A percentile compares a stretch with the other conserved stretches of the same genome.
These are phyloP conservation scores for Lactarius vividus DNA, from an alignment of 768 basidiomycete genomes.

Conservation along the genomic window DNA sequence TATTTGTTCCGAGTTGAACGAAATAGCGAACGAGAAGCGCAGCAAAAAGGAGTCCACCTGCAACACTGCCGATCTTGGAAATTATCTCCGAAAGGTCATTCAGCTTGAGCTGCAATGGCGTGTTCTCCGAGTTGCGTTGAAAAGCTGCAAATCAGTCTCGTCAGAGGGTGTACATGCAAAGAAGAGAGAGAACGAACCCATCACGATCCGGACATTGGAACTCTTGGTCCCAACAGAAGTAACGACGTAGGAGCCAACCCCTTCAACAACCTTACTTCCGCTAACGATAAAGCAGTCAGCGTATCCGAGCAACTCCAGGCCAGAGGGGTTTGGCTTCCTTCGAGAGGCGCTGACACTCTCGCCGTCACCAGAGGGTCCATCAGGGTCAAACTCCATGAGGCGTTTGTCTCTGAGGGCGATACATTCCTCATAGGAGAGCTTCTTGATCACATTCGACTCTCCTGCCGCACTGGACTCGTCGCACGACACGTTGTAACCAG, in stretches of 20 bases:
- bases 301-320: constrained; percentile 44
- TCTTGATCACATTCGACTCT: constrained; percentile 93
- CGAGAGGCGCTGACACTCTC: constrained; percentile 32
- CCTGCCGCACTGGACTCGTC: constrained; percentile 97
- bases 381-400: constrained; percentile 11
- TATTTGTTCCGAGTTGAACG: constrained; percentile 68
- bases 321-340: constrained; percentile 21
- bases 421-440: constrained; percentile 77
- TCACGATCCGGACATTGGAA: constrained; percentile 97
- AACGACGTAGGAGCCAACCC: constrained; percentile 89
- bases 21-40: constrained; percentile 94
- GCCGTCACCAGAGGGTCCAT: constrained; percentile 10
- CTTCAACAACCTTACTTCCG: constrained; percentile 92
- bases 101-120: constrained; percentile 91
- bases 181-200: constrained; percentile 57
- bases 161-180: background rate
- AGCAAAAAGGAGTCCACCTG: constrained; percentile 77
- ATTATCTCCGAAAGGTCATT: constrained; percentile 94
- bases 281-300: constrained; percentile 90
- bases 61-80: constrained; percentile 82
- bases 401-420: constrained; percentile 44
- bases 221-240: constrained; percentile 89
- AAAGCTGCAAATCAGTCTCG: constrained; percentile 53
- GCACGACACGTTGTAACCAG: constrained; percentile 90
- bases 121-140: constrained; percentile 81